Percentiles rank a stretch among this genome's conserved stretches.
Evolutionary conservation across 2,329 filamentous ascomycete species (phyloP).

Genomic region (Hypoxylon sp.): DNA sequence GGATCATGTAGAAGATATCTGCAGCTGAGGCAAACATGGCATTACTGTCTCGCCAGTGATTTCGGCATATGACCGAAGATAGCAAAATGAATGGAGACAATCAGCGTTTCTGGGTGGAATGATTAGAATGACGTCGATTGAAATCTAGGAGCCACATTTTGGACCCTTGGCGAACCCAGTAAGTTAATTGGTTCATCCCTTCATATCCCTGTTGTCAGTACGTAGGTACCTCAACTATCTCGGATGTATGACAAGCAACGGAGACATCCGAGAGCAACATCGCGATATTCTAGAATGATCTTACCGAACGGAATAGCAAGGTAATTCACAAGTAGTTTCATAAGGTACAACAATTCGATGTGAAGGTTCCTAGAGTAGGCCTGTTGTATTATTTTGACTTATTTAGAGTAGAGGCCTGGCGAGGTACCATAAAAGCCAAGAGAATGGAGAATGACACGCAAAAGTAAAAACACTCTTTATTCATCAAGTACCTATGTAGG

Average conservation of each 20-base stretch:
- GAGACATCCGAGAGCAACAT: conserved; percentile 14
- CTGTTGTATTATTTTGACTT: no score
- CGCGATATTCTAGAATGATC: conserved; percentile 9
- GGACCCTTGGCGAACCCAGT: neutral
- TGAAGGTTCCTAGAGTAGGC: no score
- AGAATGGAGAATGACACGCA: neutral
- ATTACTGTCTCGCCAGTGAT: conserved; percentile 10
- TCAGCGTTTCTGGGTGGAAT: neutral
- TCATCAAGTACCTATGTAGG: conserved; percentile 2
- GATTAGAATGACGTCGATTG: conserved; percentile 29
- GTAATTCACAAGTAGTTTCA: neutral
- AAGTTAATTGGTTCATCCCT: conserved; percentile 7
- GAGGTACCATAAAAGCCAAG: no score
- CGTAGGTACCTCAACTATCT: neutral
- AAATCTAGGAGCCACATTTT: conserved; percentile 5
- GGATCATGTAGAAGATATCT: neutral
- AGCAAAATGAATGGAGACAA: conserved; percentile 1
- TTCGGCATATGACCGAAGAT: conserved; percentile 11
- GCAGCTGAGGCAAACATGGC: conserved; percentile 1
- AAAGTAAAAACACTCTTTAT: neutral
- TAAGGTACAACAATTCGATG: no score
- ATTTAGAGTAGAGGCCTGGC: no score
- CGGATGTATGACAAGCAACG: conserved; percentile 1
- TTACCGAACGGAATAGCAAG: neutral
- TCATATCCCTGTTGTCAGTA: neutral